These are phyloP conservation scores for Nakaseomyces nivariensis DNA, from an alignment of 1,139 yeast genomes.

Conservation along the genomic window DNA sequence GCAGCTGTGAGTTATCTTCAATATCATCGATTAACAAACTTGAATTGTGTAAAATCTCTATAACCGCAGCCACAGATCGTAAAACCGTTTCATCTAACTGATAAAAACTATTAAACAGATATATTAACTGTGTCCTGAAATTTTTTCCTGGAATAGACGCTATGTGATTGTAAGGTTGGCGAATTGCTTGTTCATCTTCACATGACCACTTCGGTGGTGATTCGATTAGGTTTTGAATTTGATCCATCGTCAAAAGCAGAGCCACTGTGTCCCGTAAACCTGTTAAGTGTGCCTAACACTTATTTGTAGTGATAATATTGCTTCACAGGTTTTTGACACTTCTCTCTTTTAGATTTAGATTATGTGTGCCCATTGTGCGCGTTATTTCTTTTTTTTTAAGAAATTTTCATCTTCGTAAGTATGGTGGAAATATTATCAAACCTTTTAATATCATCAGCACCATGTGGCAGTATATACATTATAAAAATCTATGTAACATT, in stretches of 20 bases:
- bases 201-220: constrained; percentile 16
- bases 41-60: constrained; percentile 54
- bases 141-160: constrained; percentile 47
- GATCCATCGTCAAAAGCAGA: not conserved
- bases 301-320: no score
- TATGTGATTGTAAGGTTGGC: constrained; percentile 42
- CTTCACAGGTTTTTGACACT: no score
- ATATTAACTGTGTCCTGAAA: constrained; percentile 39
- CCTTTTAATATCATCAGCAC: no score
- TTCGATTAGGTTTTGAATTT: not conserved
- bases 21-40: constrained; percentile 74
- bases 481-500: no score
- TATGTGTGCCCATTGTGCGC: no score
- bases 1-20: constrained; percentile 59
- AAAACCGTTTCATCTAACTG: constrained; percentile 33
- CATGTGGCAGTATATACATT: no score
- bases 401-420: no score
- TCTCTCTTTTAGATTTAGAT: no score
- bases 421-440: no score
- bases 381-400: no score
- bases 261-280: no score
- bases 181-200: constrained; percentile 14
- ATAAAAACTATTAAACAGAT: constrained; percentile 41
- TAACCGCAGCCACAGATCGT: constrained; percentile 34
- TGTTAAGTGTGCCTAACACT: no score